These are phyloP conservation scores for Apiotrichum domesticum DNA, from an alignment of 1,284 basidiomycete species.

Conservation along the genomic window DNA sequence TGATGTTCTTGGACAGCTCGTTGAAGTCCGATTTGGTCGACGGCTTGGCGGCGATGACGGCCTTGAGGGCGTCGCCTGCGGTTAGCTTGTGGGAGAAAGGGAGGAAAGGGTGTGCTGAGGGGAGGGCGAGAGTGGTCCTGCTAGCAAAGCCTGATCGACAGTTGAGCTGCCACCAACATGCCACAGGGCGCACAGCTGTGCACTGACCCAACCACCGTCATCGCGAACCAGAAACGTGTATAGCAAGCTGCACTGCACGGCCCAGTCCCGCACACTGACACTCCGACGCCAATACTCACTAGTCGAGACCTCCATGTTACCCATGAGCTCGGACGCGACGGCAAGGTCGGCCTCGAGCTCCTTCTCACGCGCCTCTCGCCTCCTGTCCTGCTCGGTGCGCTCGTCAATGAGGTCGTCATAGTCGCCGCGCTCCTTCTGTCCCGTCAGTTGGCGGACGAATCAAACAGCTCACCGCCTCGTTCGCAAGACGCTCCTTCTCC, in stretches of 20 bases:
- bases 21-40: constrained; percentile 80
- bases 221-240: no score
- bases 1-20: constrained; percentile 62
- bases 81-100: constrained; percentile 1
- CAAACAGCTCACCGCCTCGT: constrained; percentile 51
- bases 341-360: constrained; percentile 79
- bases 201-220: neutral
- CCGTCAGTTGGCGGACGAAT: neutral
- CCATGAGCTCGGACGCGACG: constrained; percentile 74
- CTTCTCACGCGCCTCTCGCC: constrained; percentile 64
- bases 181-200: neutral
- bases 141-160: no score
- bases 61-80: constrained; percentile 51
- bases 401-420: constrained; percentile 76
- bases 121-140: no score
- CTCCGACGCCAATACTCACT: neutral
- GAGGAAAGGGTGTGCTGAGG: no score
- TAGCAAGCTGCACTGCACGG: no score
- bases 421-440: constrained; percentile 18
- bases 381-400: constrained; percentile 57
- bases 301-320: constrained; percentile 51
- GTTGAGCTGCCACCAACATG: no score
- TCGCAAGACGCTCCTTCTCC: constrained; percentile 58
- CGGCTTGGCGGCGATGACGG: constrained; percentile 64
- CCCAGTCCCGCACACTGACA: no score